Percentiles rank a stretch among this genome's conserved stretches.
phyloP scores from a whole-genome alignment of 148 eudicot species.

The Camellia sinensis region DNA sequence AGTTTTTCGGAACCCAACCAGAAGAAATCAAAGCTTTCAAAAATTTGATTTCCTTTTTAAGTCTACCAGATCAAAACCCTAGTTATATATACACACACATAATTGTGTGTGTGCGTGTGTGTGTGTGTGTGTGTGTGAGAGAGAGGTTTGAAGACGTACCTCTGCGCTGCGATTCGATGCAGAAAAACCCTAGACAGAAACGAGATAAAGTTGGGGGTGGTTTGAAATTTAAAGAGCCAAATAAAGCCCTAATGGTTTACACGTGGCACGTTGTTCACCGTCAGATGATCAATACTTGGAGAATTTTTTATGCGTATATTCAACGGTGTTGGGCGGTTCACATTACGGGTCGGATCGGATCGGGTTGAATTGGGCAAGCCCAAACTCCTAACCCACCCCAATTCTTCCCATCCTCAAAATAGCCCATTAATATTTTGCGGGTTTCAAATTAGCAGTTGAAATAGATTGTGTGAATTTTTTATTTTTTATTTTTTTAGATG shows the following conservation, averaged over 20 bases:
- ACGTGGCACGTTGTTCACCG: not conserved
- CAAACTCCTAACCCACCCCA: too few relatives aligned
- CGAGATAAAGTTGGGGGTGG: not conserved
- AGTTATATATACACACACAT: not conserved
- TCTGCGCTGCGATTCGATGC: not conserved
- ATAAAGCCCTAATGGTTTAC: not conserved
- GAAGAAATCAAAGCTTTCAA: not conserved
- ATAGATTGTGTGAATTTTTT: too few relatives aligned
- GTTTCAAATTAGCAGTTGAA: too few relatives aligned
- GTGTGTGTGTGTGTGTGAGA: too few relatives aligned
- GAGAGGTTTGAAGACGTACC: not conserved
- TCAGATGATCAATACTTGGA: not conserved
- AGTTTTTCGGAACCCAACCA: not conserved
- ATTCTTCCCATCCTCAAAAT: too few relatives aligned
- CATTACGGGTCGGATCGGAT: too few relatives aligned
- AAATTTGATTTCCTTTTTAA: not conserved
- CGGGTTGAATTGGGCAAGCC: too few relatives aligned
- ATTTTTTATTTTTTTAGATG: too few relatives aligned
- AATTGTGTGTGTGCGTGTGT: too few relatives aligned
- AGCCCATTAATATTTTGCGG: too few relatives aligned
- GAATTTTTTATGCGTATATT: too few relatives aligned
- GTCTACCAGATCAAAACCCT: not conserved
- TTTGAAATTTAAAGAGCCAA: not conserved
- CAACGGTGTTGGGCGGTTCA: too few relatives aligned
- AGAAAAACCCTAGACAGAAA: not conserved